A percentile compares a stretch with the other conserved stretches of the same genome.
These are phyloP conservation scores for Laburnicola sp. DNA, from an alignment of 2,329 filamentous ascomycete species.

Conservation along the genomic window DNA sequence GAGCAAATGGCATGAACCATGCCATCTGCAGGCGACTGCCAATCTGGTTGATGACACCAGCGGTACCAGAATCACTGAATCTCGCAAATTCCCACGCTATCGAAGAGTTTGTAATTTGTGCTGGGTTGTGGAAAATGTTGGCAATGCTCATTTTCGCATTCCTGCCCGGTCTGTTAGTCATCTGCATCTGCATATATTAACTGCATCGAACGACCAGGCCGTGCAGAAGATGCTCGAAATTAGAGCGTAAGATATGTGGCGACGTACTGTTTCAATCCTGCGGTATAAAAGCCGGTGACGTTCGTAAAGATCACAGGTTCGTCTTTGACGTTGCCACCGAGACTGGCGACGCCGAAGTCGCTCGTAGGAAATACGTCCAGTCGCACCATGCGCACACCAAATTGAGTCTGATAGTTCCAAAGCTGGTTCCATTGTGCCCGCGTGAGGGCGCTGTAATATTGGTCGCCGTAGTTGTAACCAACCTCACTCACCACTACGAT, in stretches of 20 bases:
- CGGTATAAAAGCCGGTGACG: constrained; percentile 56
- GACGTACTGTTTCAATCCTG: constrained; percentile 55
- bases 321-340: constrained; percentile 38
- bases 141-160: constrained; percentile 36
- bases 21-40: constrained; percentile 63
- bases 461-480: constrained; percentile 56
- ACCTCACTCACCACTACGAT: constrained; percentile 61
- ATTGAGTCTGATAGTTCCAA: constrained; percentile 61
- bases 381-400: constrained; percentile 64
- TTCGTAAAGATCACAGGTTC: constrained; percentile 57
- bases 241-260: constrained; percentile 2
- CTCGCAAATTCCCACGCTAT: constrained; percentile 60
- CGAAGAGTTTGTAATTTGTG: constrained; percentile 56
- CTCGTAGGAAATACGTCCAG: constrained; percentile 60
- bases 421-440: constrained; percentile 59
- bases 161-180: constrained; percentile 24
- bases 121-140: constrained; percentile 61
- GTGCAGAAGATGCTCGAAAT: constrained; percentile 3
- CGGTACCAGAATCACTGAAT: constrained; percentile 56
- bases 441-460: constrained; percentile 59
- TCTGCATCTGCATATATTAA: constrained; percentile 11
- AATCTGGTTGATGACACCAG: constrained; percentile 64
- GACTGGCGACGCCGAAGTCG: constrained; percentile 51
- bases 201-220: constrained; percentile 7
- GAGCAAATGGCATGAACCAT: constrained; percentile 61